Evolutionary conservation across 78 protist species (phyloP).

Genomic region (Dictyostelium brefeldianum): DNA sequence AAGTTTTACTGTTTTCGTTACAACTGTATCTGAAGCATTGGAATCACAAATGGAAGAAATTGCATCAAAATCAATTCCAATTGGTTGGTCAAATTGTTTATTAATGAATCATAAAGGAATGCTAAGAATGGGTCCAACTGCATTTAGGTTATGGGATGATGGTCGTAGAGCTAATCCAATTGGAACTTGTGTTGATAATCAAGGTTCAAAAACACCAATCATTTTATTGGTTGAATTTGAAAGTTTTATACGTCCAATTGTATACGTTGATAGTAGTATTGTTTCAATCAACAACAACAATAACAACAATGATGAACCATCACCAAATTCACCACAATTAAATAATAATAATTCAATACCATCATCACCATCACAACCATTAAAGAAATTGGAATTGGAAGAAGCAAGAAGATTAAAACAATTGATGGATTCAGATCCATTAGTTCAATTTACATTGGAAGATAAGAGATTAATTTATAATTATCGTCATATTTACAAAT

Average conservation of each 20-base stretch:
- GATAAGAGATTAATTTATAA: conserved; percentile 50
- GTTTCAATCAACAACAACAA: background rate
- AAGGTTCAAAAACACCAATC: conserved; percentile 46
- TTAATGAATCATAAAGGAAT: conserved; percentile 75
- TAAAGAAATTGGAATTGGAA: conserved; percentile 8
- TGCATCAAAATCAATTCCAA: conserved; percentile 55
- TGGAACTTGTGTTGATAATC: conserved; percentile 82
- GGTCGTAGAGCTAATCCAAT: conserved; percentile 80
- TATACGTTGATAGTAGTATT: background rate
- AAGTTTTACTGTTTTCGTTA: conserved; percentile 44
- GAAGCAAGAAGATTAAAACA: conserved; percentile 28
- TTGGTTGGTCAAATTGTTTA: conserved; percentile 78
- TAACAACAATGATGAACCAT: background rate
- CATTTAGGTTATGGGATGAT: conserved; percentile 81
- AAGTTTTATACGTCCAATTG: conserved; percentile 66
- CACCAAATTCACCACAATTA: background rate
- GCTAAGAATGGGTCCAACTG: conserved; percentile 63
- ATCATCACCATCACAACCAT: background rate
- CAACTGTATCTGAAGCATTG: background rate
- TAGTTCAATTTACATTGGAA: conserved; percentile 36
- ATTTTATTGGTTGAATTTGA: conserved; percentile 69
- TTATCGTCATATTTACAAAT: conserved; percentile 42
- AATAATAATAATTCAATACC: background rate
- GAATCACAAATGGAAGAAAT: conserved; percentile 4
- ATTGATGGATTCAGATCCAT: conserved; percentile 69